Conservation (phyloP, 352 stramenopile genomes). For the Globisporangium splendens region DNA sequence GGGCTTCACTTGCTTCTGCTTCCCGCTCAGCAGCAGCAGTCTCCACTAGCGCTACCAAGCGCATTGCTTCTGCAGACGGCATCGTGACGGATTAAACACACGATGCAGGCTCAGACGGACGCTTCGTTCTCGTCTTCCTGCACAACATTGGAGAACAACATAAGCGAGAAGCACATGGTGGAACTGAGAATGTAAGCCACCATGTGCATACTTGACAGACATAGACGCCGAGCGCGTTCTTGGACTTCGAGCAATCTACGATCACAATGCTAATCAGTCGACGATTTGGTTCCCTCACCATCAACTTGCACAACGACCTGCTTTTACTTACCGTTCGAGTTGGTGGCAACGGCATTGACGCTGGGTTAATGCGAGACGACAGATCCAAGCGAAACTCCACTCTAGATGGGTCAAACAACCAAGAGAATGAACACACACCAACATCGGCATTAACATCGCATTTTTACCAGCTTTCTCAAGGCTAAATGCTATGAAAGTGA, state of each 20-base stretch:
- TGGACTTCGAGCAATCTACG: constrained; percentile 3
- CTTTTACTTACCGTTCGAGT: constrained; percentile 1
- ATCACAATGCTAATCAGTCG: neutral
- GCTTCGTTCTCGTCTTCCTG: constrained; percentile 23
- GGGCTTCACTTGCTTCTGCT: constrained; percentile 9
- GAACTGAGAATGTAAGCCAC: too few species aligned
- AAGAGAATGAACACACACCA: neutral
- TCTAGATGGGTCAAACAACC: constrained; percentile 14
- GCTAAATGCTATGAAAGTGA: neutral
- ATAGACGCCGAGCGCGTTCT: constrained; percentile 24
- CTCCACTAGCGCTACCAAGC: neutral
- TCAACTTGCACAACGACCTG: neutral
- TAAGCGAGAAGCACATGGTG: neutral
- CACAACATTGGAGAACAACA: neutral
- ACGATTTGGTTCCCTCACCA: neutral
- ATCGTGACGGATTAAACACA: neutral
- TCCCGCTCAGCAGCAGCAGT: neutral
- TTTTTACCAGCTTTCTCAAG: too few species aligned
- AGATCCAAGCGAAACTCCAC: constrained; percentile 57
- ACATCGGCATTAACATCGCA: neutral
- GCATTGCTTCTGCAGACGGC: constrained; percentile 5
- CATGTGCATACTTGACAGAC: constrained; percentile 3
- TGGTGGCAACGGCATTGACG: constrained; percentile 10
- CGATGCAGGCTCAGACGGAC: constrained; percentile 17
- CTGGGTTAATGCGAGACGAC: constrained; percentile 33